Base-by-base conservation (phyloP, 2,329 filamentous ascomycete genomes). In the Paradendryphiella salina region DNA sequence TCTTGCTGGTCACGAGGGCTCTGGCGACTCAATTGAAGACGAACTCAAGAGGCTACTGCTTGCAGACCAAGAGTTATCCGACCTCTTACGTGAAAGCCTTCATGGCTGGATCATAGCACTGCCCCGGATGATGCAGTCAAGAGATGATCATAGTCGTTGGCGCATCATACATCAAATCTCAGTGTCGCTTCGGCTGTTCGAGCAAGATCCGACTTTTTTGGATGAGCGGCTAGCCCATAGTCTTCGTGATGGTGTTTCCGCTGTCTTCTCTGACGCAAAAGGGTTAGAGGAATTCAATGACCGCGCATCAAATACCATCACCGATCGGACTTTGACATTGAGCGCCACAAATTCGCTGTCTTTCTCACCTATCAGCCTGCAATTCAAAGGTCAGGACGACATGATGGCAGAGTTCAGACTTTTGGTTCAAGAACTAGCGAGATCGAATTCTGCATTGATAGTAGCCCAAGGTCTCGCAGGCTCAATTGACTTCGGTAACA, bases 21-120 rank as follows among this genome's bases (percentile, higher is more conserved):
- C 79, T 1, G 75, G 83, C 15, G 77, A 75, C 15, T 59, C 77
- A 3, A 56, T 69, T 11, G 66, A 72, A 61, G 60, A 41, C 46
- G 70, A 66, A 36, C 70, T 96, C 4, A 79, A 78, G 21, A 80
- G 85, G 54, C 75, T 95, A 20, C 76, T 86, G 5, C 79, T 75
- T 32, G 82, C 85, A 9, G 85, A 90, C 60, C 74, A 80, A 1
- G 76, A 82, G 40, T 78, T 92, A 1, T 75, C 80, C 3, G 84
- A 88, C 17, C 76, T 82, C 2, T 76, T 93, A 20, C 89, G 89
- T 61, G 82, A 80, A 21, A 87, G 83, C 0, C 79, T 95, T 0
- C 88, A 93, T 69, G 85, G 85, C 44, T 96, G 92, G 91, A 82
- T 92, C 18, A 83, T 84, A 2, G 86, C 89, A 33, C 80, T 99